These are phyloP conservation scores for Colletotrichum siamense DNA, from an alignment of 2,329 filamentous ascomycete genomes.

Conservation along the genomic window DNA sequence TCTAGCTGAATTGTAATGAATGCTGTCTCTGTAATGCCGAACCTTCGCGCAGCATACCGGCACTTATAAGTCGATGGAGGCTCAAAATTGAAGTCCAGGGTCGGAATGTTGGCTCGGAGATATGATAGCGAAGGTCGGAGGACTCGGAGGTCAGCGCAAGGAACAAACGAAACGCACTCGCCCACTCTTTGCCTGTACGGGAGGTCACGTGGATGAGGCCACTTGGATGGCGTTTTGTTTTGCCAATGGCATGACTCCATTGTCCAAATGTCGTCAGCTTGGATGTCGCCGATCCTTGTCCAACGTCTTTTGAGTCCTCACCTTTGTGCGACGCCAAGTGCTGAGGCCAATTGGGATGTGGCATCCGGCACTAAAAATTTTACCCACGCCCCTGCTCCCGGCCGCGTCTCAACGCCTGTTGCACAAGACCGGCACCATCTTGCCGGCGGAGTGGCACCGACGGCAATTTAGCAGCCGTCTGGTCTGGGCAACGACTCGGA, in stretches of 20 bases:
- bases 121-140: constrained; percentile 6
- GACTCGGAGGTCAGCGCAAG: not conserved
- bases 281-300: not conserved
- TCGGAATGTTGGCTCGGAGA: constrained; percentile 2
- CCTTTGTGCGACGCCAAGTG: not conserved
- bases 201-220: not conserved
- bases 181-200: not conserved
- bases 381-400: not conserved
- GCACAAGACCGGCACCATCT: not conserved
- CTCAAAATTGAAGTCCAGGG: not conserved
- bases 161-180: not conserved
- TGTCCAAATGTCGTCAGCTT: not conserved
- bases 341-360: not conserved
- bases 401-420: not conserved
- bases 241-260: not conserved
- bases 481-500: not conserved
- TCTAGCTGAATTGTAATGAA: not conserved
- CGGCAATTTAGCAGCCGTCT: not conserved
- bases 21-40: not conserved
- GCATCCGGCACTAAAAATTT: not conserved
- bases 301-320: not conserved
- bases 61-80: not conserved
- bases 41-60: not conserved
- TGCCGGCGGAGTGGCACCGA: not conserved
- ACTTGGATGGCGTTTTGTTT: not conserved